Conservation (phyloP, 164 flowering plant species). For the Nymphaea colorata region DNA sequence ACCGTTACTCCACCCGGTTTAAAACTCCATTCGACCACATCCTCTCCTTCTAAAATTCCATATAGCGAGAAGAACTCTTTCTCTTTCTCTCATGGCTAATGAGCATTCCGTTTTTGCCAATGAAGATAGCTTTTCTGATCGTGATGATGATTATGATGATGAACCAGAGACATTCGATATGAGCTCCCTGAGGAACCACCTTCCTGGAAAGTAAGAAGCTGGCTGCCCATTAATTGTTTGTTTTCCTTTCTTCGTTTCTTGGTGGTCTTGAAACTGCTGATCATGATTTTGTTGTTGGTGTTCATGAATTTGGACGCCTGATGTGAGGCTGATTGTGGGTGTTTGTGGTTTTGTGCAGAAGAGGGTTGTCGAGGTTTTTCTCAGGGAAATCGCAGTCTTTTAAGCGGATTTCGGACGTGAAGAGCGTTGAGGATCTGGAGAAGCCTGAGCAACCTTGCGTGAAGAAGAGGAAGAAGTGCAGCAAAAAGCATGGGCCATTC, state of each 20-base stretch:
- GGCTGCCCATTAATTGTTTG: background rate
- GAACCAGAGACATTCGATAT: slow-evolving; percentile 22
- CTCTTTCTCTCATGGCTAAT: no score
- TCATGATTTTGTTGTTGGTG: background rate
- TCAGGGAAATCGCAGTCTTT: slow-evolving; percentile 55
- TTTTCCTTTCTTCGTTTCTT: background rate
- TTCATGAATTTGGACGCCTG: background rate
- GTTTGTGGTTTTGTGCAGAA: slow-evolving; percentile 21
- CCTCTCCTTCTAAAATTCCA: no score
- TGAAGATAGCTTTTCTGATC: background rate
- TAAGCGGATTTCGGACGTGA: slow-evolving; percentile 35
- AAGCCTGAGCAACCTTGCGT: slow-evolving; percentile 30
- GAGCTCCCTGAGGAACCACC: slow-evolving; percentile 23
- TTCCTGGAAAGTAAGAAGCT: slow-evolving; percentile 36
- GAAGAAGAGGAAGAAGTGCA: slow-evolving; percentile 38
- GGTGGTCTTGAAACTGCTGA: background rate
- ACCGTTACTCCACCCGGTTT: no score
- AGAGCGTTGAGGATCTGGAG: slow-evolving; percentile 43
- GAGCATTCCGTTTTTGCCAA: no score
- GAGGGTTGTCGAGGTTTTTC: slow-evolving; percentile 58
- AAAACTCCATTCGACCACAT: no score
- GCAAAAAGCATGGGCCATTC: slow-evolving; percentile 8
- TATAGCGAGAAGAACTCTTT: no score
- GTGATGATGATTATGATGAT: background rate
- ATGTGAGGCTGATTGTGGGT: background rate